Base-by-base conservation (phyloP, 2,329 filamentous ascomycete species). In the Alternaria atra region DNA sequence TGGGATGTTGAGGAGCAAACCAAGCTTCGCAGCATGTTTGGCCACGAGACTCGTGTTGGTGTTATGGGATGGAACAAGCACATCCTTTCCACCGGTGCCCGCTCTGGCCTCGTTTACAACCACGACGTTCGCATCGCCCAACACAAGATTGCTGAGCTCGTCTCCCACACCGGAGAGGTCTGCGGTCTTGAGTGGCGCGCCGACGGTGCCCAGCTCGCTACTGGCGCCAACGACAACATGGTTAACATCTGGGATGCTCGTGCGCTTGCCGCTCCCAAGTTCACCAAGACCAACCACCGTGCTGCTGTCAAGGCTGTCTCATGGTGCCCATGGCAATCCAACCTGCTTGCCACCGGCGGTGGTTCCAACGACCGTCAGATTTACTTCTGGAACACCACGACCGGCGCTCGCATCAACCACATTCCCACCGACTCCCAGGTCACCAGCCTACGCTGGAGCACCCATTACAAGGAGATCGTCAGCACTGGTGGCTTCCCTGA, bases 321-420 rank as follows among this genome's bases (percentile, higher is more conserved):
- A 66, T 99, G 95, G 95, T 99, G 95, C 86, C 95, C 95, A 43
- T 99, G 95, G 95, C 95, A 97, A 84, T 89, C 92, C 81, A 98
- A 97, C 85, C 89, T 98, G 51, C 90, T 99, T 48, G 95, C 95
- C 59, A 98, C 95, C 43, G 95, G 95, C 58, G 95, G 95, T 76
- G 95, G 95, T 70, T 96, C 93, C 43, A 96, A 97, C 80, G 95
- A 99, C 79, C 91, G 93, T 71, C 92, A 97, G 82, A 99, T 99
- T 80, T 95, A 99, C 85, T 99, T 99, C 88, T 99, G 95, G 95
- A 99, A 99, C 87, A 96, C 94, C 47, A 98, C 95, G 23, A 97
- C 94, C 5, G 95, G 95, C 63, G 94, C 95, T 54, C 92, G 95
- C 72, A 94, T 97, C 83, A 99, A 99, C 89, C 97, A 93, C 86